A percentile compares a stretch with the other conserved stretches of the same genome.
Conservation (phyloP, 2,329 filamentous ascomycete genomes). For the Phyllosticta citrichinensis region DNA sequence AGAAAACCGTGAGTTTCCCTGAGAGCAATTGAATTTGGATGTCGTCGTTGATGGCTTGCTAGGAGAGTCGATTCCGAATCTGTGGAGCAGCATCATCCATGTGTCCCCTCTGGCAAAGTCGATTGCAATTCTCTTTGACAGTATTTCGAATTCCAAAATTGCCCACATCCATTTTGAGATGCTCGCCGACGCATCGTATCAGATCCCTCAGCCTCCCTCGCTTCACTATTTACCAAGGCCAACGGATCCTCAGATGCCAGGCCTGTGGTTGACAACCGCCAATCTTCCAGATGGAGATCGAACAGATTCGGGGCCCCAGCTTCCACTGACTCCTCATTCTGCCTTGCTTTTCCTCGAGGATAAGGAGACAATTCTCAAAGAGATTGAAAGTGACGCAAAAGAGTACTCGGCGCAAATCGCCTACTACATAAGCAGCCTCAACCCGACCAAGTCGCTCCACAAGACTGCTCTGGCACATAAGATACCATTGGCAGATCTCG, state of each 20-base stretch:
- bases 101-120: slow-evolving; percentile 72
- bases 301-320: slow-evolving; percentile 45
- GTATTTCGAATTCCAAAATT: slow-evolving; percentile 75
- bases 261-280: slow-evolving; percentile 79
- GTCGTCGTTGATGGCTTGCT: slow-evolving; percentile 2
- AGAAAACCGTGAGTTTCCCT: slow-evolving; percentile 41
- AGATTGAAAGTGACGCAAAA: slow-evolving; percentile 59
- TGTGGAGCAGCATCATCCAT: slow-evolving; percentile 63
- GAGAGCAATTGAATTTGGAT: not conserved
- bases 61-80: slow-evolving; percentile 48
- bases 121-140: slow-evolving; percentile 71
- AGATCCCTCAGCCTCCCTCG: slow-evolving; percentile 54
- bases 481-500: slow-evolving; percentile 69
- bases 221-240: slow-evolving; percentile 62
- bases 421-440: slow-evolving; percentile 54
- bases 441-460: slow-evolving; percentile 55
- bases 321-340: slow-evolving; percentile 61
- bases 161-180: slow-evolving; percentile 70
- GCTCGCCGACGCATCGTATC: slow-evolving; percentile 49
- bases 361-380: slow-evolving; percentile 65
- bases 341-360: slow-evolving; percentile 77
- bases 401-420: slow-evolving; percentile 68
- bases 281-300: slow-evolving; percentile 60
- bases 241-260: slow-evolving; percentile 58
- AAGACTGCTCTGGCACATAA: slow-evolving; percentile 62